Evolutionary conservation across 2,329 filamentous ascomycete genomes (phyloP).

Genomic region (Ophiobolus disseminans): DNA sequence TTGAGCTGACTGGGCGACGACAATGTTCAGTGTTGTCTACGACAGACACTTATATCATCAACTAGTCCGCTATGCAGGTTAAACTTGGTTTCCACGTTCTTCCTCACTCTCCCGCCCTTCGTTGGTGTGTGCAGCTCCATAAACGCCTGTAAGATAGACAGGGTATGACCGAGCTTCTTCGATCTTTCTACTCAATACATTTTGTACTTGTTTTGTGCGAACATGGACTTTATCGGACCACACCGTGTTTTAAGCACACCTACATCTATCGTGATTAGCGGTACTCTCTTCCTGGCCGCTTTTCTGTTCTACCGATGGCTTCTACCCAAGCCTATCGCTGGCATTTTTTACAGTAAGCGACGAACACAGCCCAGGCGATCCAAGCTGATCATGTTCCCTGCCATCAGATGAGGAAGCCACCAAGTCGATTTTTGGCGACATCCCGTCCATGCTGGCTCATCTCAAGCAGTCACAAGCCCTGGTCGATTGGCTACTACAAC

Average conservation of each 20-base stretch:
- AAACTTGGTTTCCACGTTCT: no score
- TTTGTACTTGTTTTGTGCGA: no score
- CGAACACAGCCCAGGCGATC: no score
- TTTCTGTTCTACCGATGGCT: constrained; percentile 22
- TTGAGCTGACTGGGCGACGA: no score
- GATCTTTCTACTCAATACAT: no score
- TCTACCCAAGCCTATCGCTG: constrained; percentile 30
- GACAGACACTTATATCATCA: no score
- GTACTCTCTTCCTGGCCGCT: neutral
- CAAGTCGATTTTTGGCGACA: constrained; percentile 52
- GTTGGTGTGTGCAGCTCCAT: no score
- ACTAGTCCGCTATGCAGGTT: no score
- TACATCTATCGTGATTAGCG: neutral
- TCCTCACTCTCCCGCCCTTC: no score
- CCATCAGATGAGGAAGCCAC: constrained; percentile 53
- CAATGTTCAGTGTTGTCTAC: no score
- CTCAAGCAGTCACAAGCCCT: constrained; percentile 26
- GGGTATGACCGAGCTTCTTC: no score
- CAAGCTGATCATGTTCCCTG: neutral
- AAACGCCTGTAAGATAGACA: no score
- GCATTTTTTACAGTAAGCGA: neutral
- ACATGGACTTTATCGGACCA: neutral
- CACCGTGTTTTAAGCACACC: neutral
- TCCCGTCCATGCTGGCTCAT: constrained; percentile 45
- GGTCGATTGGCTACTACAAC: constrained; percentile 8